Percentiles rank a stretch among this genome's conserved stretches.
Evolutionary conservation across 2,329 filamentous ascomycete species (phyloP).

Genomic region (Pyrenophora seminiperda): DNA sequence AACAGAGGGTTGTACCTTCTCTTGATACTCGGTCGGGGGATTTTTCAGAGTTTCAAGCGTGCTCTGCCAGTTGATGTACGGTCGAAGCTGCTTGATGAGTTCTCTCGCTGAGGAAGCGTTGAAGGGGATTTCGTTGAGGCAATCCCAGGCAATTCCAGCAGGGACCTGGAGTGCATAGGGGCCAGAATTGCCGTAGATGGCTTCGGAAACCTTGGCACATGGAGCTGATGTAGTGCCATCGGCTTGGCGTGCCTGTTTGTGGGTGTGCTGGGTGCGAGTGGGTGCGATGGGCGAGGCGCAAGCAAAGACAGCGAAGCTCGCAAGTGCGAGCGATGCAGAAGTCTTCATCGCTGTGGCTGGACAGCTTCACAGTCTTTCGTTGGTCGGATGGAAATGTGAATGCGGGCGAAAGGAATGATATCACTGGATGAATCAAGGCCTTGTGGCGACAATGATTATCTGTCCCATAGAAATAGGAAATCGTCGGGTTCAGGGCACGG

Average conservation of each 20-base stretch:
- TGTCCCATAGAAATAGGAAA: too few relatives aligned
- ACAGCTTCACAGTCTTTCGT: background rate
- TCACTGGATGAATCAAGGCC: background rate
- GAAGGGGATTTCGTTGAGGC: constrained; percentile 52
- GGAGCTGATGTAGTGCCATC: constrained; percentile 30
- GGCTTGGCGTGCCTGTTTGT: constrained; percentile 26
- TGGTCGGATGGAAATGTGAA: background rate
- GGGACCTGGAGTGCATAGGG: constrained; percentile 40
- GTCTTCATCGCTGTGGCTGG: constrained; percentile 27
- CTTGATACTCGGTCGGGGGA: constrained; percentile 53
- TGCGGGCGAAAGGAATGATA: background rate
- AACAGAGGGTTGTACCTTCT: constrained; percentile 53
- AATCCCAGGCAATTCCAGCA: constrained; percentile 53
- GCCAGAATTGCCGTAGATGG: constrained; percentile 30
- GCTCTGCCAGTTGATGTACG: constrained; percentile 55
- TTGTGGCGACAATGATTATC: too few relatives aligned
- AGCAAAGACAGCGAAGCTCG: constrained; percentile 28
- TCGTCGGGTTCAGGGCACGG: too few relatives aligned
- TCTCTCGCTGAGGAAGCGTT: constrained; percentile 49
- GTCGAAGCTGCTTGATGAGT: constrained; percentile 48
- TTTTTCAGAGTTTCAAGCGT: constrained; percentile 52
- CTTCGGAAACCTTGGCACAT: constrained; percentile 43
- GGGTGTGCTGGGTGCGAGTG: constrained; percentile 19
- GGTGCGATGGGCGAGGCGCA: constrained; percentile 32
- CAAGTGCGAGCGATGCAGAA: constrained; percentile 26